Base-by-base conservation (phyloP, 495 filamentous ascomycete species). In the Clohesyomyces aquaticus region DNA sequence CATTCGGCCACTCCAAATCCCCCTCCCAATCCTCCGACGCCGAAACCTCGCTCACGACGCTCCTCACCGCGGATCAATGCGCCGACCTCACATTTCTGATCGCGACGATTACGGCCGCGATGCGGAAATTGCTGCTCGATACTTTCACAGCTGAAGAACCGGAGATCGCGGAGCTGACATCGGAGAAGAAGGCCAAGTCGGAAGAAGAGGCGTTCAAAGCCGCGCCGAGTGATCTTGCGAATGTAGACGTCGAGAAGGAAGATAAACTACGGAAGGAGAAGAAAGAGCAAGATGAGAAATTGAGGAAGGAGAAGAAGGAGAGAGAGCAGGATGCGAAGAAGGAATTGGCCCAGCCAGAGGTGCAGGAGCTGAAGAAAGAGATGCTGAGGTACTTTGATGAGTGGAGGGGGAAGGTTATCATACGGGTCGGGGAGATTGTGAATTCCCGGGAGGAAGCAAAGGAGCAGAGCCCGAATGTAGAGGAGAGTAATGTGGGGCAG, bases 381-480 rank as follows among this genome's bases (percentile, higher is more conserved):
- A 75, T 75, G 1, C 72, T 90, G 32, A 71, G 77, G 0, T 80
- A 79, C 68, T 88, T 87, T 67, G 86, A 89, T 55, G 80, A 83
- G 35, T 91, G 88, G 88, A 76, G 83, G 57, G 81, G 83, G 27
- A 72, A 74, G 12, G 83, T 90, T 0, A 75, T 89, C 26, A 72
- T 83, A 26, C 80, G 88, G 2, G 79, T 91, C 19, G 87, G 85
- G 26, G 80, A 88, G 67, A 82, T 85, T 8, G 81, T 90, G 38
- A 88, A 89, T 63, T 80, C 81, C 9, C 79, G 79, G 56, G 75
- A 80, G 41, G 78, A 79, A 8, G 72, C 76, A 0, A 54, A 65
- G 27, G 61, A 38, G 27, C 73, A 76, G 47, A 58, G 42, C 19
- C 46, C 68, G 12, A 28, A 71, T 4, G 68, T 63, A 2, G 19